A percentile compares a stretch with the other conserved stretches of the same genome.
These are phyloP conservation scores for Trichosanthes truncata DNA, from an alignment of 306 rosid genomes.

Conservation along the genomic window DNA sequence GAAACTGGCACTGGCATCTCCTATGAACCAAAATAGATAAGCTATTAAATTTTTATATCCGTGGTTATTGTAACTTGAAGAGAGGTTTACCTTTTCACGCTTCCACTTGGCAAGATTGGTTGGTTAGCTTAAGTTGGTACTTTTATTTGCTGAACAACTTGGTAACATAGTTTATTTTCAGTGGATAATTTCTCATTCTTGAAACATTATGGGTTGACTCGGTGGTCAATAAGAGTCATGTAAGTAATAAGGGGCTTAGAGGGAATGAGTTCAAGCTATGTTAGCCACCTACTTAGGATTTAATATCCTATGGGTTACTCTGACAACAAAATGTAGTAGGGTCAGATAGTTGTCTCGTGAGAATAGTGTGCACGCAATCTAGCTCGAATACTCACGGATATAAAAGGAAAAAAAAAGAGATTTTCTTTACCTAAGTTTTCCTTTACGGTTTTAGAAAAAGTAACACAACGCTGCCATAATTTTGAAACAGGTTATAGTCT, in stretches of 20 bases:
- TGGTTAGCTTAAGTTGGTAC: background rate
- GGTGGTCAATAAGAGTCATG: too few species aligned
- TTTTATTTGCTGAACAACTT: background rate
- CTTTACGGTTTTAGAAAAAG: background rate
- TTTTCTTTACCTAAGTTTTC: background rate
- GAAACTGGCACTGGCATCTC: background rate
- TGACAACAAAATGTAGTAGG: background rate
- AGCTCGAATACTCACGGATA: too few species aligned
- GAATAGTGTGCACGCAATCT: too few species aligned
- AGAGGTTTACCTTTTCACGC: background rate
- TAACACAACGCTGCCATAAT: background rate
- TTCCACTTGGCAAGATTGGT: background rate
- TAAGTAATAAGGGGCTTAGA: too few species aligned
- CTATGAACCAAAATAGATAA: background rate
- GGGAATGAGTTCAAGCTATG: too few species aligned
- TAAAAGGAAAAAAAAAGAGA: background rate
- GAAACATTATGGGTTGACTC: background rate
- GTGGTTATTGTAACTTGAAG: background rate
- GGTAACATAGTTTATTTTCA: background rate
- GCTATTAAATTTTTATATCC: background rate
- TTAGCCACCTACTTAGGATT: too few species aligned
- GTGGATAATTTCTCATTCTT: background rate
- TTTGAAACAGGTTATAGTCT: conserved; percentile 51
- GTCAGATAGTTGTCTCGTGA: background rate
- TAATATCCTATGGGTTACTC: too few species aligned